Evolutionary conservation across 306 rosid species (phyloP).

Genomic region (Vicia faba): DNA sequence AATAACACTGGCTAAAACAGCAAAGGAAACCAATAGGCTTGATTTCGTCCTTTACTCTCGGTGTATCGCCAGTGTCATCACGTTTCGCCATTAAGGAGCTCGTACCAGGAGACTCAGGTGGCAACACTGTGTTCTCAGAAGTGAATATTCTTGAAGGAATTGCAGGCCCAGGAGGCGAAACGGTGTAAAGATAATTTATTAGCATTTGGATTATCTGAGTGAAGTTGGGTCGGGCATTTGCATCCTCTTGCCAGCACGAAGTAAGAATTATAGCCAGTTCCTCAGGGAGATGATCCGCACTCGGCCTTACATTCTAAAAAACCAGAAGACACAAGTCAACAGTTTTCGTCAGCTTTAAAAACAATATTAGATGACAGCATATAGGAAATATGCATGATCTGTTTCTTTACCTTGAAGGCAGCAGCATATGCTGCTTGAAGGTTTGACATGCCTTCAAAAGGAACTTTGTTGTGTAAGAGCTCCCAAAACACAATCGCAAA

Average conservation of each 20-base stretch:
- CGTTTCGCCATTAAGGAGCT: constrained; percentile 81
- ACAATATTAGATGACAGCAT: constrained; percentile 7
- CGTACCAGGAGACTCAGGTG: constrained; percentile 93
- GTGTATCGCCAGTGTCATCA: constrained; percentile 66
- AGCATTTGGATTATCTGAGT: constrained; percentile 84
- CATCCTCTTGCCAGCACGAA: constrained; percentile 95
- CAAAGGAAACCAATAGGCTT: constrained; percentile 75
- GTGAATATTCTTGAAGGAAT: constrained; percentile 72
- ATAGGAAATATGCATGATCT: neutral
- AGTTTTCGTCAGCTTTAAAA: constrained; percentile 7
- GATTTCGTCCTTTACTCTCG: constrained; percentile 58
- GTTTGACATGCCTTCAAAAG: constrained; percentile 98
- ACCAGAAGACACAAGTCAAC: constrained; percentile 34
- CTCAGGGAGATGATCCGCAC: constrained; percentile 78
- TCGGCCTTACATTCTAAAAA: constrained; percentile 91
- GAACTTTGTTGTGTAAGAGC: constrained; percentile 88
- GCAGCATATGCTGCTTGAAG: constrained; percentile 98
- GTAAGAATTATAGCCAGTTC: constrained; percentile 74
- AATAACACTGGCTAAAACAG: constrained; percentile 85
- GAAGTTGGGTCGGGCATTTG: constrained; percentile 85
- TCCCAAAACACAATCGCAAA: constrained; percentile 97
- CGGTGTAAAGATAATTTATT: constrained; percentile 72
- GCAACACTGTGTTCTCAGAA: constrained; percentile 68
- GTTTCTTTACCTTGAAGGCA: constrained; percentile 74
- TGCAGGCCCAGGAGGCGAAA: constrained; percentile 62